These are phyloP conservation scores for Aspergillus phoenicis DNA, from an alignment of 2,329 filamentous ascomycete genomes.

Conservation along the genomic window DNA sequence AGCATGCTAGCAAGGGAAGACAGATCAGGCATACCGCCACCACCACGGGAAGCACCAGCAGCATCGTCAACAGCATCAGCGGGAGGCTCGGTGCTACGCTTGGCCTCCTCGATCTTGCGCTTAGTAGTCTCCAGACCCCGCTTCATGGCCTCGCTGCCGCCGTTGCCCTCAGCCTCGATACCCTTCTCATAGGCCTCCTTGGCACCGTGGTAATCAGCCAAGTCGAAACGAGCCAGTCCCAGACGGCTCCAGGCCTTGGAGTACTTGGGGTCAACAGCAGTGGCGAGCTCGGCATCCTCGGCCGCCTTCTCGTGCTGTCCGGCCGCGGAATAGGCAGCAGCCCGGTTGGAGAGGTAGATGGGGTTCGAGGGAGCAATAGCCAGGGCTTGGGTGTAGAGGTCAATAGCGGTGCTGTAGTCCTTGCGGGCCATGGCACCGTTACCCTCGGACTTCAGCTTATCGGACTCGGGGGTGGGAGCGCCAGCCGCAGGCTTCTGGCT, in stretches of 20 bases:
- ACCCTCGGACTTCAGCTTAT: conserved; percentile 83
- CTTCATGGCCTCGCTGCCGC: conserved; percentile 95
- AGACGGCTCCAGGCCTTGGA: conserved; percentile 96
- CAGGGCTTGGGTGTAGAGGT: conserved; percentile 85
- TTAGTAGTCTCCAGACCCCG: conserved; percentile 94
- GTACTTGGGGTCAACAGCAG: conserved; percentile 84
- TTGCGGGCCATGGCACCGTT: conserved; percentile 95
- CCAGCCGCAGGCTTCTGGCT: conserved; percentile 40
- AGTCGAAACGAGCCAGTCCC: conserved; percentile 85
- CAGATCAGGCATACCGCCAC: conserved; percentile 71
- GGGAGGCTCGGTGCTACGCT: conserved; percentile 54
- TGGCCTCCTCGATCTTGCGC: conserved; percentile 80
- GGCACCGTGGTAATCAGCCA: conserved; percentile 84
- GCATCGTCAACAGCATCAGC: conserved; percentile 57
- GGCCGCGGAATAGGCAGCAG: conserved; percentile 84
- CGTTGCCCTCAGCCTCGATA: conserved; percentile 90
- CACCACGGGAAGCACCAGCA: conserved; percentile 46
- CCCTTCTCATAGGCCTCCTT: conserved; percentile 95
- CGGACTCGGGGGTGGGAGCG: conserved; percentile 67
- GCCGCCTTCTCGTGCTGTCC: conserved; percentile 82
- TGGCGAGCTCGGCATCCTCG: conserved; percentile 87
- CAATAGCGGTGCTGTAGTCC: conserved; percentile 81
- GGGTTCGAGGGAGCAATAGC: conserved; percentile 80
- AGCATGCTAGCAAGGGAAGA: conserved; percentile 72
- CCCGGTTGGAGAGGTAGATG: conserved; percentile 96